A percentile compares a stretch with the other conserved stretches of the same genome.
These are phyloP conservation scores for Russula brevipes DNA, from an alignment of 768 basidiomycete species.

Conservation along the genomic window DNA sequence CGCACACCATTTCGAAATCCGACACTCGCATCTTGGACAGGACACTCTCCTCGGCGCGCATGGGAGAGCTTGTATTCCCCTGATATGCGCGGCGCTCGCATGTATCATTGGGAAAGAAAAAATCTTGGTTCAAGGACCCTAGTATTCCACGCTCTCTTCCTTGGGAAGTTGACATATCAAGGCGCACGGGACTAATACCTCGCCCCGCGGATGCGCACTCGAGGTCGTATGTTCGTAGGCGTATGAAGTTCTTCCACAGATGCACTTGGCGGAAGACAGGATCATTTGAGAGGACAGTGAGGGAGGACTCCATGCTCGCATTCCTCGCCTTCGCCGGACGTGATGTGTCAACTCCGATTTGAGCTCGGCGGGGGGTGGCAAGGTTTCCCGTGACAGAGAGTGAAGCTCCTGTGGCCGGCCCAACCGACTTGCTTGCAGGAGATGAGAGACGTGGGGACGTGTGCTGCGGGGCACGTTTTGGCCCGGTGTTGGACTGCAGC, in stretches of 20 bases:
- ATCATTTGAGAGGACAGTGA: constrained; percentile 73
- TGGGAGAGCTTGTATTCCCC: constrained; percentile 45
- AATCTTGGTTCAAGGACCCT: constrained; percentile 43
- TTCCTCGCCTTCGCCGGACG: constrained; percentile 36
- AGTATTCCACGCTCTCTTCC: constrained; percentile 14
- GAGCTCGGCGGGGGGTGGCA: constrained; percentile 26
- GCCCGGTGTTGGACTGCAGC: constrained; percentile 50
- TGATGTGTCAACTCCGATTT: constrained; percentile 25
- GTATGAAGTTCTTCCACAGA: constrained; percentile 81
- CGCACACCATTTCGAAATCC: constrained; percentile 98
- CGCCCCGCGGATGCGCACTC: constrained; percentile 81
- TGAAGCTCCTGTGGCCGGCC: constrained; percentile 32
- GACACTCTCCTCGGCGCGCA: constrained; percentile 48
- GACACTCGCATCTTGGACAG: constrained; percentile 71
- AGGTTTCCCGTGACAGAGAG: constrained; percentile 20
- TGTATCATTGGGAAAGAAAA: constrained; percentile 61
- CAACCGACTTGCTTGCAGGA: constrained; percentile 47
- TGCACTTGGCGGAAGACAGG: constrained; percentile 56
- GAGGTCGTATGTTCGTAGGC: constrained; percentile 79
- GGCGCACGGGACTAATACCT: constrained; percentile 80
- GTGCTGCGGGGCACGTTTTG: constrained; percentile 77
- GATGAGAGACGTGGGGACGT: constrained; percentile 78
- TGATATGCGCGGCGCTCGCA: constrained; percentile 39
- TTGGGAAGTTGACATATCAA: constrained; percentile 69
- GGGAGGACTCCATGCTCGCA: constrained; percentile 65